These are phyloP conservation scores for Pleurotus djamor DNA, from an alignment of 768 basidiomycete genomes.

Conservation along the genomic window DNA sequence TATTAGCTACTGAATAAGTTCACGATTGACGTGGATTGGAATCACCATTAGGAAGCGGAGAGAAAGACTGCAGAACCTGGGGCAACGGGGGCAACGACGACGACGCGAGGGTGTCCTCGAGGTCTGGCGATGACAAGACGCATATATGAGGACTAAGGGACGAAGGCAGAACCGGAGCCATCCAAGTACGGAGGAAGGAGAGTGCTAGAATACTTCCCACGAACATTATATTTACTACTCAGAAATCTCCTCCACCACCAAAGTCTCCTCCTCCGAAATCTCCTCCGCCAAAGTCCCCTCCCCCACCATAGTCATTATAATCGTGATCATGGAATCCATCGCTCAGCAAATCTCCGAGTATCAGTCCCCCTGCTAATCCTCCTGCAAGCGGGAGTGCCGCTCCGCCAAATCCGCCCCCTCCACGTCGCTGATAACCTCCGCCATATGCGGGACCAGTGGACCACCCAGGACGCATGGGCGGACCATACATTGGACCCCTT, in stretches of 20 bases:
- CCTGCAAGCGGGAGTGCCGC: constrained; percentile 40
- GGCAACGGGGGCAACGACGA: constrained; percentile 68
- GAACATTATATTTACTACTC: no score
- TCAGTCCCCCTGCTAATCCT: constrained; percentile 46
- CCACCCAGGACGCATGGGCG: constrained; percentile 13
- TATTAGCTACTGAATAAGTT: no score
- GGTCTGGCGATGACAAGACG: constrained; percentile 68
- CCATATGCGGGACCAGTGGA: constrained; percentile 16
- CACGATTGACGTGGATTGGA: not conserved
- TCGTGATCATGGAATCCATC: constrained; percentile 29
- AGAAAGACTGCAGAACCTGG: constrained; percentile 80
- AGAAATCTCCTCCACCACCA: no score
- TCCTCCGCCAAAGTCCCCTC: constrained; percentile 14
- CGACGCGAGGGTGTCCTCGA: constrained; percentile 53
- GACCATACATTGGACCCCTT: no score
- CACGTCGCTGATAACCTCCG: constrained; percentile 15
- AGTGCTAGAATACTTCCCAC: no score
- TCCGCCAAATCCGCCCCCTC: constrained; percentile 25
- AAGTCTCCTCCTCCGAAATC: constrained; percentile 12
- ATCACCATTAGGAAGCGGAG: constrained; percentile 77
- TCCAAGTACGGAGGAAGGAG: constrained; percentile 12
- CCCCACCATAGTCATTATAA: constrained; percentile 12
- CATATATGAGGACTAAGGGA: constrained; percentile 85
- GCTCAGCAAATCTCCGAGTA: constrained; percentile 43
- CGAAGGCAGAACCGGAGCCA: constrained; percentile 57